Evolutionary conservation across 2,329 filamentous ascomycete genomes (phyloP), one percentile per base, ranked within the genome.

Genomic region (Neocatenulostroma microsporum): DNA sequence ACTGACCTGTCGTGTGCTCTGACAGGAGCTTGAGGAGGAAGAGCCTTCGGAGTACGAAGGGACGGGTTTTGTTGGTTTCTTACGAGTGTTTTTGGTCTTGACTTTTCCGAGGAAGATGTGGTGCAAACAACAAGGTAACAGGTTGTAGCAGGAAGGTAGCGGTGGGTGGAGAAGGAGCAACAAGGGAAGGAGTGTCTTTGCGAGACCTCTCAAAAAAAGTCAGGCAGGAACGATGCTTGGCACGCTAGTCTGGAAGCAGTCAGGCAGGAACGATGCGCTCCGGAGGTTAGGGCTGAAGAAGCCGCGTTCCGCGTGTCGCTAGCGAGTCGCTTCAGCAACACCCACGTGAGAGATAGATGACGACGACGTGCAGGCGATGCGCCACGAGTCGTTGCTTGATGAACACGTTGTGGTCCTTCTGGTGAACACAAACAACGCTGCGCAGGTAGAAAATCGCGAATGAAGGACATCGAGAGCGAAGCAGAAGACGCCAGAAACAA

Each of bases 81-180:
- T 59, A 51, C 53, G 51, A 40, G 55, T 63, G 61, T 63, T 63
- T 62, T 63, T 55, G 50, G 51, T 38, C 42, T 45, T 53, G 40
- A 39, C 34, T 50, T 37, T 9, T 29, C 18, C n/a, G n/a, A n/a
- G n/a, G n/a, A n/a, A n/a, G n/a, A n/a, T n/a, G n/a, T n/a, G n/a
- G n/a, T n/a, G n/a, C n/a, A 13, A 13, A 34, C 37, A 36, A 44
- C 35, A 31, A 38, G 40, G 35, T 34, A 38, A 42, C 32, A 39
- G 21, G 28, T 3, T 25, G 19, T 21, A 24, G 23, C 8, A 9
- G 23, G n/a, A 8, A 9, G 23, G 23, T 33, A 1, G 20, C 13
- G 17, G 30, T 18, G 17, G 30, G 18, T 33, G 30, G 12, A 17
- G 35, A 31, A 30, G 14, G 21, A 20, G 27, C 3, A 21, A 24